These are phyloP conservation scores for Lactifluus volemus DNA, from an alignment of 768 basidiomycete species.

Conservation along the genomic window DNA sequence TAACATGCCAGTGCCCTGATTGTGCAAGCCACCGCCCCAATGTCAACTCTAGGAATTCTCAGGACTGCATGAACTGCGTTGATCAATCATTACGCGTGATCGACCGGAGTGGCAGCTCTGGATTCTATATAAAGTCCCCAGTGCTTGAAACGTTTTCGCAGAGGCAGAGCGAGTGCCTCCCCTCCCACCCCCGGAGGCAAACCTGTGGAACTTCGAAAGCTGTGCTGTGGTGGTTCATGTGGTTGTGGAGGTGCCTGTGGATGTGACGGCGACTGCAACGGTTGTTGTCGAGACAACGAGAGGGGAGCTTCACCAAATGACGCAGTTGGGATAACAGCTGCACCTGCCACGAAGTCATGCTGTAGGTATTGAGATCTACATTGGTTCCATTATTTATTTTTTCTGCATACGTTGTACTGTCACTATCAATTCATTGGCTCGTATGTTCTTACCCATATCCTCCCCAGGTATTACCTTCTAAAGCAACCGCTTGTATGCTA, in stretches of 20 bases:
- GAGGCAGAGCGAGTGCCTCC: conserved; percentile 14
- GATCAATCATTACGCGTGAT: conserved; percentile 12
- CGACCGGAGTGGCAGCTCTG: neutral
- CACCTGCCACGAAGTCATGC: neutral
- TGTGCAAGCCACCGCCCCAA: conserved; percentile 6
- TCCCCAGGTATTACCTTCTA: neutral
- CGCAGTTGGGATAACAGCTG: neutral
- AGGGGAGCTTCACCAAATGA: neutral
- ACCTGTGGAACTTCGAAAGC: conserved; percentile 17
- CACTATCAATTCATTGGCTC: neutral
- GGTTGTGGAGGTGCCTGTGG: conserved; percentile 15
- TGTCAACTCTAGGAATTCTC: neutral
- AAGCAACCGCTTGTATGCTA: conserved; percentile 6
- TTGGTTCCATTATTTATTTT: neutral
- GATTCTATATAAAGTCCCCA: neutral
- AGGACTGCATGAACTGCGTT: conserved; percentile 16
- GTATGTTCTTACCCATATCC: neutral
- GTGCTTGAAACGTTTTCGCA: conserved; percentile 17
- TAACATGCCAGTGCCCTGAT: conserved; percentile 18
- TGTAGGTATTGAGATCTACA: neutral
- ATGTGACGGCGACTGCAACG: conserved; percentile 14
- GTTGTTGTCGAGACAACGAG: conserved; percentile 6
- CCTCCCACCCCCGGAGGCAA: conserved; percentile 15
- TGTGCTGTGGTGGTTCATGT: conserved; percentile 20
- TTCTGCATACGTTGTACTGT: neutral